These are phyloP conservation scores for Colletotrichum noveboracense DNA, from an alignment of 2,329 filamentous ascomycete genomes.

Conservation along the genomic window DNA sequence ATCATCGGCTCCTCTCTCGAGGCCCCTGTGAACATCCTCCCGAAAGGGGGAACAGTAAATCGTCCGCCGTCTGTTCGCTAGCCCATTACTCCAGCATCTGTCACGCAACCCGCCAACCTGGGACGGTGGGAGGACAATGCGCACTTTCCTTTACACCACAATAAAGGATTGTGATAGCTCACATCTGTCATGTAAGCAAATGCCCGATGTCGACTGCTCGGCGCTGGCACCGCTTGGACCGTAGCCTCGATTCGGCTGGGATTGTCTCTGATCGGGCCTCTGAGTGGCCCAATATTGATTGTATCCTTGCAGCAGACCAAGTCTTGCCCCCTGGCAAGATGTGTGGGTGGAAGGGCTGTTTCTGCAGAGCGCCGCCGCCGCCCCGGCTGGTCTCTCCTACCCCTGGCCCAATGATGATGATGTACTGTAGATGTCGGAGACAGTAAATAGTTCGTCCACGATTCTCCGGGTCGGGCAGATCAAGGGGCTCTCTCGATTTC, in stretches of 20 bases:
- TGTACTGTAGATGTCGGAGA: neutral
- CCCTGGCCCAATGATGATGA: neutral
- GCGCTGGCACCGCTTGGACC: neutral
- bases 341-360: neutral
- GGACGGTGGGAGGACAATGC: neutral
- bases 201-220: neutral
- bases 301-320: conserved; percentile 13
- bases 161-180: neutral
- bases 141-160: neutral
- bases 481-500: neutral
- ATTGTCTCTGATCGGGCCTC: conserved; percentile 10
- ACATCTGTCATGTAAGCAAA: neutral
- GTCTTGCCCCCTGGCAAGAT: conserved; percentile 2
- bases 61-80: neutral
- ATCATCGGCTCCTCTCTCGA: neutral
- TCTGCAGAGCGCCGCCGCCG: neutral
- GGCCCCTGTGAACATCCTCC: neutral
- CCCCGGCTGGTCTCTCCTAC: neutral
- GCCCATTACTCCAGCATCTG: neutral
- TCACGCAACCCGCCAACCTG: neutral
- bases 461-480: neutral
- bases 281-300: conserved; percentile 13
- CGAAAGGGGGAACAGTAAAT: neutral
- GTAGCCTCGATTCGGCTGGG: neutral
- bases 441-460: neutral